phyloP scores from a whole-genome alignment of 768 basidiomycete species.

The Mycena vitilis region DNA sequence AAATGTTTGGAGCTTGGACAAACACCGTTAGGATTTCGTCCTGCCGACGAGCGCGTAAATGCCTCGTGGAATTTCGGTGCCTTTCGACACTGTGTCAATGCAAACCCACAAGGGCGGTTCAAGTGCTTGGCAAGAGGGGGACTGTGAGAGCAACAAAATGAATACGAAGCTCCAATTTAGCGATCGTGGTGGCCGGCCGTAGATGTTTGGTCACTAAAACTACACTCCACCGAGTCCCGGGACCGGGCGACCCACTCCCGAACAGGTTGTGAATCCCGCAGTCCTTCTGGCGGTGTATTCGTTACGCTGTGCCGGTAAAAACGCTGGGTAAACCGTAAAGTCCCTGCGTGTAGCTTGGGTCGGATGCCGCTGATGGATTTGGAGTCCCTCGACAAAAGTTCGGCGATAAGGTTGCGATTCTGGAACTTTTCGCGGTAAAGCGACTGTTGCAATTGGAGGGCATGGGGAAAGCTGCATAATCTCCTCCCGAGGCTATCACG shows the following conservation, averaged over 20 bases:
- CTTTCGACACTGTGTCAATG: constrained; percentile 17
- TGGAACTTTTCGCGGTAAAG: background rate
- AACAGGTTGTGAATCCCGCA: background rate
- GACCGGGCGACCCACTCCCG: background rate
- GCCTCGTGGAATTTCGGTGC: background rate
- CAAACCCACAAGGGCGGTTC: background rate
- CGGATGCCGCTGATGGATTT: background rate
- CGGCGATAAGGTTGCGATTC: background rate
- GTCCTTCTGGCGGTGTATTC: background rate
- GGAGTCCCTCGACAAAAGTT: background rate
- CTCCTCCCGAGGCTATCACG: too few species aligned
- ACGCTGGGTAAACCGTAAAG: background rate
- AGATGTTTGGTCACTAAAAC: background rate
- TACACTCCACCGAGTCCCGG: background rate
- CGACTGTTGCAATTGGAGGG: background rate
- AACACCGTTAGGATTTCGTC: background rate
- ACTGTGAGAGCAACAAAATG: constrained; percentile 9
- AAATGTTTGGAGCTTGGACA: background rate
- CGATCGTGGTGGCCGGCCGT: background rate
- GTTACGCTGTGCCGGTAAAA: background rate
- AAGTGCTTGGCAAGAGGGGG: background rate
- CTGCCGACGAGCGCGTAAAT: constrained; percentile 12
- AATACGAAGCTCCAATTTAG: background rate
- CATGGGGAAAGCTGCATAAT: too few species aligned
- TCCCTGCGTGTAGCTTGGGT: background rate